Evolutionary conservation across 768 basidiomycete genomes (phyloP), one percentile per base, ranked within the genome.

Genomic region (Cystoderma amianthinum): DNA sequence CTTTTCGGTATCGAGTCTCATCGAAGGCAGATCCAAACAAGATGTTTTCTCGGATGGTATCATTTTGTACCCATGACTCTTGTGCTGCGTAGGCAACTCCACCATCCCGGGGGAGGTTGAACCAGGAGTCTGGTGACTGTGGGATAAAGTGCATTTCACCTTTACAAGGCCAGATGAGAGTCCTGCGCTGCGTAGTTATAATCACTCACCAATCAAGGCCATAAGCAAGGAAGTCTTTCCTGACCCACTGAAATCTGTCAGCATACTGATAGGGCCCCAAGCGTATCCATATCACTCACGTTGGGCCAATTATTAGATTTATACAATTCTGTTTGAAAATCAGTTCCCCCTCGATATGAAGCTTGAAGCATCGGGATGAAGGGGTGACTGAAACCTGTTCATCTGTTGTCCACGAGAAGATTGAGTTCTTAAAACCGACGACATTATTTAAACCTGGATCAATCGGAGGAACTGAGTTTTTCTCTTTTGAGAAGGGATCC

Each of bases 31-130:
- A 61, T 20, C 89, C 87, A 47, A 95, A 94, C 32, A 86, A 60
- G 44, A 95, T 85, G 52, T 94, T 95, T 32, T 89, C 83, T 59
- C 76, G 48, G 39, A 88, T 85, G 0, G 84, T 87, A 44, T 83
- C 84, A 48, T 88, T 90, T 56, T 82, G 76, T 2, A 90, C 80
- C 87, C 87, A 94, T 3, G 84, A 79, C 54, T 90, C 86, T 56
- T 94, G 89, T 2, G 83, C 82, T 4, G 83, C 83, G 54, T 86
- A 90, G 2, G 86, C 80, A 28, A 93, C 71, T 4, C 88, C 86
- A 1, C 69, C 69, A 3, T 62, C 63, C 2, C 85, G 66, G 18
- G 88, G 87, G 4, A 91, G 71, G 46, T 75, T 78, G 58, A 72
- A 85, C 72, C 76, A 83, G 0, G 84, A 78, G 32, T 74, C 69